A percentile compares a stretch with the other conserved stretches of the same genome.
Evolutionary conservation across 331 rosid species (phyloP).

Genomic region (Acacia concinna): DNA sequence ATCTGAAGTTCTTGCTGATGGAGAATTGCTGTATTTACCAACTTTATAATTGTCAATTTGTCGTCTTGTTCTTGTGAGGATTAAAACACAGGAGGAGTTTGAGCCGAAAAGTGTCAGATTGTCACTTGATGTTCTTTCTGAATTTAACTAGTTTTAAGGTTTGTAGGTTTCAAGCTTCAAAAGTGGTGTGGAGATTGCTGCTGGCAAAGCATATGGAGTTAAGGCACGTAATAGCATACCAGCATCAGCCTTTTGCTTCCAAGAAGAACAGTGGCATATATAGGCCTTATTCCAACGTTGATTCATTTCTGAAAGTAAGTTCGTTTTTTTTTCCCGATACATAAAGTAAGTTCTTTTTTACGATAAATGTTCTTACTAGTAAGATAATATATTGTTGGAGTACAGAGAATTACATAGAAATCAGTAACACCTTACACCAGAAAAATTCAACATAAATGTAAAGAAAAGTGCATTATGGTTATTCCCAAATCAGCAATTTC

Average conservation of each 20-base stretch:
- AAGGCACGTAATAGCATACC: slow-evolving; percentile 38
- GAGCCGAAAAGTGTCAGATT: slow-evolving; percentile 1
- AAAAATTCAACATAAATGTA: background rate
- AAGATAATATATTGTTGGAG: background rate
- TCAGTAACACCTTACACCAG: background rate
- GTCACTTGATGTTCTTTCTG: slow-evolving; percentile 9
- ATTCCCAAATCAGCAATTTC: slow-evolving; percentile 1
- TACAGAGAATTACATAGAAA: background rate
- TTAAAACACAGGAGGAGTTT: background rate
- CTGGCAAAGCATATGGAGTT: slow-evolving; percentile 42
- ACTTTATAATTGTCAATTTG: background rate
- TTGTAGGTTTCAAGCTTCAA: slow-evolving; percentile 53
- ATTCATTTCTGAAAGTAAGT: slow-evolving; percentile 49
- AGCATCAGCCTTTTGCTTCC: slow-evolving; percentile 41
- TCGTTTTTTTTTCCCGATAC: too few relatives aligned
- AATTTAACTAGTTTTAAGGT: slow-evolving; percentile 14
- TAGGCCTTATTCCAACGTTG: slow-evolving; percentile 36
- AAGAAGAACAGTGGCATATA: slow-evolving; percentile 48
- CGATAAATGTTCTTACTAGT: background rate
- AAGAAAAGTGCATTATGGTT: background rate
- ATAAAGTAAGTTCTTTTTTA: slow-evolving; percentile 38
- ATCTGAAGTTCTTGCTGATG: slow-evolving; percentile 56
- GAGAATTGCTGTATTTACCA: slow-evolving; percentile 51
- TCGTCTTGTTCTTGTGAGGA: background rate
- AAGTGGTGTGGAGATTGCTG: slow-evolving; percentile 50